phyloP scores from a whole-genome alignment of 2,329 filamentous ascomycete genomes.

The Ascochyta koolunga region DNA sequence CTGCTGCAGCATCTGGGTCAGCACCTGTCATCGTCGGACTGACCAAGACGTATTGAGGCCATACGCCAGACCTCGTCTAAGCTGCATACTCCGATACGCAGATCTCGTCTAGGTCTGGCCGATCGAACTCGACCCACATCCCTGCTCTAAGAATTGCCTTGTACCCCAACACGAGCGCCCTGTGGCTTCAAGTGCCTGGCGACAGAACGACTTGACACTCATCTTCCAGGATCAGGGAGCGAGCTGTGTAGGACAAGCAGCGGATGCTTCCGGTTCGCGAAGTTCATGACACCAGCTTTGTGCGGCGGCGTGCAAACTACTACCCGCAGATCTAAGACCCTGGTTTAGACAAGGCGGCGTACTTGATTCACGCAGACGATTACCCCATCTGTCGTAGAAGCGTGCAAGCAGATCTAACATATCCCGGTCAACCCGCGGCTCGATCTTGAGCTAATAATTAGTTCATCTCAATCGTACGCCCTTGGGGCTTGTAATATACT shows the following conservation, averaged over 20 bases:
- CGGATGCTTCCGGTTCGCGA: conserved; percentile 30
- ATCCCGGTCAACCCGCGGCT: conserved; percentile 37
- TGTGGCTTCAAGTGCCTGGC: conserved; percentile 32
- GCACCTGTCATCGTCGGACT: conserved; percentile 36
- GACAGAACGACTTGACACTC: conserved; percentile 22
- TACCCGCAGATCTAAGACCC: conserved; percentile 27
- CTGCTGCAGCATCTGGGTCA: conserved; percentile 38
- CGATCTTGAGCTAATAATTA: conserved; percentile 39
- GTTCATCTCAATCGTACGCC: conserved; percentile 38
- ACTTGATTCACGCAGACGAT: conserved; percentile 36
- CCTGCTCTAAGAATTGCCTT: conserved; percentile 22
- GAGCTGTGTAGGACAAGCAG: conserved; percentile 30
- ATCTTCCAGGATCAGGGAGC: conserved; percentile 30
- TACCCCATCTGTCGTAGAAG: conserved; percentile 37
- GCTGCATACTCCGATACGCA: conserved; percentile 26
- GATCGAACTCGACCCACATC: conserved; percentile 33
- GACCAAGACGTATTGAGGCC: conserved; percentile 9
- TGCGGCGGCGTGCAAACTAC: conserved; percentile 24
- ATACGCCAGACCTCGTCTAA: conserved; percentile 39
- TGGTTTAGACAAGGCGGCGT: conserved; percentile 30
- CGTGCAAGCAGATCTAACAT: conserved; percentile 25
- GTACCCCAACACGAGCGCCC: conserved; percentile 24
- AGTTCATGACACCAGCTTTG: conserved; percentile 19
- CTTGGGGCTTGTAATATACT: conserved; percentile 37
- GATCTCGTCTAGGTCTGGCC: conserved; percentile 36